Conservation (phyloP, 306 rosid species). For the Quercus dentata region DNA sequence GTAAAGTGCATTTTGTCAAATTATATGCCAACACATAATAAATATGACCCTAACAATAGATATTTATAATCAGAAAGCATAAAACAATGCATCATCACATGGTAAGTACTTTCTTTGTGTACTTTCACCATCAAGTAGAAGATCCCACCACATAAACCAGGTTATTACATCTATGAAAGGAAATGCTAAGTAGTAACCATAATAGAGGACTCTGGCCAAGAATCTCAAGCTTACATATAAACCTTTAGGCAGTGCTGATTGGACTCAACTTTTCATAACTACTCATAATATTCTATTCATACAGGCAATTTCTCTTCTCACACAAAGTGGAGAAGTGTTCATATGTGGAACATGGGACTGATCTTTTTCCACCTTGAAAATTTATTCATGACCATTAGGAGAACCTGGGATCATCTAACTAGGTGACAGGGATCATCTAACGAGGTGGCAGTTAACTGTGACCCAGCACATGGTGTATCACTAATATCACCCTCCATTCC, state of each 20-base stretch:
- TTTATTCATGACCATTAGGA: neutral
- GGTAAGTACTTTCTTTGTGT: neutral
- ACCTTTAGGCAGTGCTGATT: neutral
- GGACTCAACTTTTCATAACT: neutral
- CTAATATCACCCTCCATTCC: neutral
- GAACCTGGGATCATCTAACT: neutral
- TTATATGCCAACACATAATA: no score
- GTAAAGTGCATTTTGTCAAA: no score
- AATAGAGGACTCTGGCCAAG: neutral
- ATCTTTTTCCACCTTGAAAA: neutral
- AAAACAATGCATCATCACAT: neutral
- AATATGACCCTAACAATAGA: no score
- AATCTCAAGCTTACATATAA: neutral
- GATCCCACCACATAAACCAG: neutral
- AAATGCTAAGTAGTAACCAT: neutral
- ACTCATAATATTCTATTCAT: neutral
- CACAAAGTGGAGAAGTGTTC: neutral
- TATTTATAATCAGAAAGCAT: neutral
- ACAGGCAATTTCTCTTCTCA: neutral
- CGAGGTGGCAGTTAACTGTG: neutral
- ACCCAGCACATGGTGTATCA: neutral
- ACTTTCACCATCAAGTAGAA: neutral
- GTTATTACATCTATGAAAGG: neutral
- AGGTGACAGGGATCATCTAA: no score
- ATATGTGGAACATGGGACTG: neutral